phyloP scores from a whole-genome alignment of 768 basidiomycete species.

The Hirschioporus abietinus region DNA sequence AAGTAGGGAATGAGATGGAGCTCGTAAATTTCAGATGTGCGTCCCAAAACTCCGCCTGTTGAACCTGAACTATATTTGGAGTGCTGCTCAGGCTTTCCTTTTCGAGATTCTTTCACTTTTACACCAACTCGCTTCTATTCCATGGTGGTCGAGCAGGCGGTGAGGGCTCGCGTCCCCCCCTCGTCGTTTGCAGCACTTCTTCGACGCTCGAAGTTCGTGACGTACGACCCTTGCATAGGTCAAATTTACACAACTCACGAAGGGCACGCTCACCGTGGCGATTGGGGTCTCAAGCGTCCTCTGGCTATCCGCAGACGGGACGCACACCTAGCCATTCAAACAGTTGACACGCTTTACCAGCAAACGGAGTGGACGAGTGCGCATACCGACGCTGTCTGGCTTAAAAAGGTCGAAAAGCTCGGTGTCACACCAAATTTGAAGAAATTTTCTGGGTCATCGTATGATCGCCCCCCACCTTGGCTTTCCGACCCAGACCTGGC shows the following conservation, averaged over 20 bases:
- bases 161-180: slow-evolving; percentile 27
- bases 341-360: slow-evolving; percentile 67
- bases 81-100: background rate
- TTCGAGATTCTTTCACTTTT: background rate
- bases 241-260: slow-evolving; percentile 73
- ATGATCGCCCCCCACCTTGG: slow-evolving; percentile 34
- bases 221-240: slow-evolving; percentile 68
- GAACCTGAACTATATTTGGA: background rate
- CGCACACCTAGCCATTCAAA: slow-evolving; percentile 58
- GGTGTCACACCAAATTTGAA: slow-evolving; percentile 32
- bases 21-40: background rate
- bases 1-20: background rate
- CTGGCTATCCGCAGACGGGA: slow-evolving; percentile 60
- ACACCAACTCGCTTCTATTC: background rate
- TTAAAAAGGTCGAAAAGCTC: slow-evolving; percentile 63
- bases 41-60: too few species aligned
- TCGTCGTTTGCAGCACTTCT: slow-evolving; percentile 76
- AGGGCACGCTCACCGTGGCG: slow-evolving; percentile 67
- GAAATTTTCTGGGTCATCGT: slow-evolving; percentile 31
- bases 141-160: background rate
- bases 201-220: slow-evolving; percentile 76
- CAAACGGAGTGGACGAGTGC: slow-evolving; percentile 76
- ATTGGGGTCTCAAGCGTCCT: slow-evolving; percentile 85
- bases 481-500: slow-evolving; percentile 44
- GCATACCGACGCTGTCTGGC: slow-evolving; percentile 60